Evolutionary conservation across 2,329 filamentous ascomycete species (phyloP).

Genomic region (Blastomyces gilchristii): DNA sequence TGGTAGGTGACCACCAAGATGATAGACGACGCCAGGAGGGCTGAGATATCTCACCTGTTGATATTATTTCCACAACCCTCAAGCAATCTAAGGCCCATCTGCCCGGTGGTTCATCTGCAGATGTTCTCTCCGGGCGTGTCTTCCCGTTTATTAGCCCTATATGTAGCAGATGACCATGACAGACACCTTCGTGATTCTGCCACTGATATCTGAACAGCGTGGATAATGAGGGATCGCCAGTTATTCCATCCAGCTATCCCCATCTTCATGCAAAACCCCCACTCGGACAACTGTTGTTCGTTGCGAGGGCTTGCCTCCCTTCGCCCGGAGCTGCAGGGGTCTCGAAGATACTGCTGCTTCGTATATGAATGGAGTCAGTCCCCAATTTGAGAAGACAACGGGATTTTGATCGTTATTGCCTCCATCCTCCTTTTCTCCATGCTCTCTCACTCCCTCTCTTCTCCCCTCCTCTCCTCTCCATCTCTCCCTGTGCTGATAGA

Average conservation of each 20-base stretch:
- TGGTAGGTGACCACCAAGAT: neutral
- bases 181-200: neutral
- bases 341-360: neutral
- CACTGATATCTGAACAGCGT: neutral
- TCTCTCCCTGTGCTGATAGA: neutral
- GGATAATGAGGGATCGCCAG: neutral
- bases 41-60: too few relatives aligned
- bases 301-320: neutral
- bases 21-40: too few relatives aligned
- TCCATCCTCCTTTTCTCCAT: neutral
- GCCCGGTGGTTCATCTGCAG: neutral
- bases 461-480: neutral
- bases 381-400: neutral
- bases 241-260: neutral
- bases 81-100: neutral
- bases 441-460: neutral
- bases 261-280: neutral
- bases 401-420: neutral
- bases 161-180: neutral
- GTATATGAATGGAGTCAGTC: neutral
- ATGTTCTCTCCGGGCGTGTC: neutral
- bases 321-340: neutral
- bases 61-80: neutral
- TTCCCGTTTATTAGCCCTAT: neutral
- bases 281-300: neutral